These are phyloP conservation scores for Penicillium waksmanii DNA, from an alignment of 495 filamentous ascomycete species.

Conservation along the genomic window DNA sequence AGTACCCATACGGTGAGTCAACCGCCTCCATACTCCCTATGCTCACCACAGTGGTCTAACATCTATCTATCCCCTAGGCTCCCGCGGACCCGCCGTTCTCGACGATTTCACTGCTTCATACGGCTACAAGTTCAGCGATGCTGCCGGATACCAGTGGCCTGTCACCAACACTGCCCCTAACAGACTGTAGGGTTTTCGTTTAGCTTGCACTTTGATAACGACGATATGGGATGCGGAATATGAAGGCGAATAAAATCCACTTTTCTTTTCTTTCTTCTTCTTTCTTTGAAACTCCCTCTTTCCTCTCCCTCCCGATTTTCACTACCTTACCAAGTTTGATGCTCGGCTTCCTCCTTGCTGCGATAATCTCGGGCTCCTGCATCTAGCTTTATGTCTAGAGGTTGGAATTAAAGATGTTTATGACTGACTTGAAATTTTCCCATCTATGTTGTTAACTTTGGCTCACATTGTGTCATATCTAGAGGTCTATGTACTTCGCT, in stretches of 20 bases:
- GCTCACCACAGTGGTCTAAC: slow-evolving; percentile 1
- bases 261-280: slow-evolving; percentile 23
- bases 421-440: background rate
- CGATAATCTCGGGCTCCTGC: slow-evolving; percentile 1
- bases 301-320: background rate
- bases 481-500: no score
- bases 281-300: slow-evolving; percentile 6
- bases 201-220: slow-evolving; percentile 26
- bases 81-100: slow-evolving; percentile 91
- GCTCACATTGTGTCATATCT: no score
- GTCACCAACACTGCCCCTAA: slow-evolving; percentile 65
- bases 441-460: no score
- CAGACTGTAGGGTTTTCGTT: slow-evolving; percentile 60
- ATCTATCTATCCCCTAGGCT: slow-evolving; percentile 60
- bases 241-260: slow-evolving; percentile 34
- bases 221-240: slow-evolving; percentile 29
- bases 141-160: slow-evolving; percentile 95
- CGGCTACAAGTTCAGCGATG: slow-evolving; percentile 98
- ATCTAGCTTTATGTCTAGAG: background rate
- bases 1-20: slow-evolving; percentile 94
- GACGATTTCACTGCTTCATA: slow-evolving; percentile 98
- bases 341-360: background rate
- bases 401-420: slow-evolving; percentile 1
- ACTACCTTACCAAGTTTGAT: background rate
- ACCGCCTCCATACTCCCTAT: slow-evolving; percentile 67